These are phyloP conservation scores for Drechslera avenae DNA, from an alignment of 2,329 filamentous ascomycete genomes.

Conservation along the genomic window DNA sequence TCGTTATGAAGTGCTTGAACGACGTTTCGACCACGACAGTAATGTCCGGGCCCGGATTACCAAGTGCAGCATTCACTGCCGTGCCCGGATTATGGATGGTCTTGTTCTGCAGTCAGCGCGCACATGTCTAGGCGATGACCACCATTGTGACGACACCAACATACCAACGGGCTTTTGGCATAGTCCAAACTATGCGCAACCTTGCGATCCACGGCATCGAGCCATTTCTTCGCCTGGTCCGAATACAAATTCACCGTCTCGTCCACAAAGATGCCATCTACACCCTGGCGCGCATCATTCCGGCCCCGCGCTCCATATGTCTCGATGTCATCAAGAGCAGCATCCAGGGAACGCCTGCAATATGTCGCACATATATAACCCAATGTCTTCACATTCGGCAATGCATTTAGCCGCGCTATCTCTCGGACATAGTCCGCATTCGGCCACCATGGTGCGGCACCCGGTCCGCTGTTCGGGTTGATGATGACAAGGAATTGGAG, in stretches of 20 bases:
- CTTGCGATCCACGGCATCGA: conserved; percentile 24
- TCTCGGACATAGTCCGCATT: conserved; percentile 55
- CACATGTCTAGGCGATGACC: too few species aligned
- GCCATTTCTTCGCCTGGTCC: conserved; percentile 21
- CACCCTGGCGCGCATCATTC: conserved; percentile 37
- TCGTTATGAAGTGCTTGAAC: conserved; percentile 21
- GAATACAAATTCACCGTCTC: conserved; percentile 50
- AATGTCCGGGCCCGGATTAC: conserved; percentile 32
- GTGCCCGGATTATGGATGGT: conserved; percentile 41
- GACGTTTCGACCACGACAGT: conserved; percentile 33
- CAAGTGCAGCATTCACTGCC: conserved; percentile 26
- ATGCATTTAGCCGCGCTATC: conserved; percentile 48
- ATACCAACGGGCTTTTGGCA: conserved; percentile 17
- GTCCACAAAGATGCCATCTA: conserved; percentile 59
- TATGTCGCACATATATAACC: conserved; percentile 60
- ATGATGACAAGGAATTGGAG: conserved; percentile 58
- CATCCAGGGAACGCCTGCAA: conserved; percentile 32
- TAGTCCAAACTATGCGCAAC: conserved; percentile 16
- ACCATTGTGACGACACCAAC: neutral
- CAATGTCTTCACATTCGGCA: conserved; percentile 56
- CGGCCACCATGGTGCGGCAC: conserved; percentile 50
- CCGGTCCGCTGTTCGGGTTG: conserved; percentile 57
- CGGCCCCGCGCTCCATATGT: conserved; percentile 53
- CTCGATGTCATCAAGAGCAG: conserved; percentile 49
- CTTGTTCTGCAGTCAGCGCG: conserved; percentile 18